phyloP scores from a whole-genome alignment of 441 rosid species.

The Croton laevigatus region DNA sequence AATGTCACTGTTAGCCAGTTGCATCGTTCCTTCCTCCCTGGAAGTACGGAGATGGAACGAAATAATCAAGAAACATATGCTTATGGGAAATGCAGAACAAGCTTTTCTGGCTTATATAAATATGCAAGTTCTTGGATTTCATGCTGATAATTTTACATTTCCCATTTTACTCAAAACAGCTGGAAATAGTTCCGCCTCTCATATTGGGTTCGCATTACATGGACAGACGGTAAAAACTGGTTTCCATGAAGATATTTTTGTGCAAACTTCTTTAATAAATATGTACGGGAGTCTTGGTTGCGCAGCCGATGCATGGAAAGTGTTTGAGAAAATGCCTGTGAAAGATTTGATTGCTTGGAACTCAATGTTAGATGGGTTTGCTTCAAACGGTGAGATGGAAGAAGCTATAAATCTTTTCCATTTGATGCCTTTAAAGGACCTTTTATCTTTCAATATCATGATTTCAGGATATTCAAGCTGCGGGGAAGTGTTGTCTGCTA shows the following conservation, averaged over 20 bases:
- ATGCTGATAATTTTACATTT: constrained; percentile 25
- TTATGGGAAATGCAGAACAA: constrained; percentile 19
- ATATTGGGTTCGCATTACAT: constrained; percentile 26
- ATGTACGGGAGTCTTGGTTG: constrained; percentile 19
- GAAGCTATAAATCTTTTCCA: constrained; percentile 23
- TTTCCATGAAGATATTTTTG: constrained; percentile 19
- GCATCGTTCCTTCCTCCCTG: not conserved
- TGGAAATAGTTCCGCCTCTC: constrained; percentile 3
- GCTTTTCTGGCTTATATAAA: constrained; percentile 19
- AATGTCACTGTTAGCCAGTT: constrained; percentile 21
- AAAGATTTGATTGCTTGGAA: constrained; percentile 31
- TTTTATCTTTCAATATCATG: constrained; percentile 27
- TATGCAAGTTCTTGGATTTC: constrained; percentile 22
- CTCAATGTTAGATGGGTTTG: constrained; percentile 27
- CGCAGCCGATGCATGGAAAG: constrained; percentile 18
- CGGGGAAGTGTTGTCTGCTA: constrained; percentile 18
- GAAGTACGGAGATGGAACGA: constrained; percentile 26
- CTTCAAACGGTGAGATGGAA: constrained; percentile 26
- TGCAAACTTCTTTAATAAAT: constrained; percentile 31
- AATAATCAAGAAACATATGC: constrained; percentile 26
- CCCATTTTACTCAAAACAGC: constrained; percentile 31
- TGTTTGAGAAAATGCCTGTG: constrained; percentile 28
- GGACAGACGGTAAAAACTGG: constrained; percentile 30
- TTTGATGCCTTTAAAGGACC: constrained; percentile 28
- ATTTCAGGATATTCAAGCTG: constrained; percentile 26